These are phyloP conservation scores for Saccharum hybrid DNA, from an alignment of 202 grass and related monocot species.

Conservation along the genomic window DNA sequence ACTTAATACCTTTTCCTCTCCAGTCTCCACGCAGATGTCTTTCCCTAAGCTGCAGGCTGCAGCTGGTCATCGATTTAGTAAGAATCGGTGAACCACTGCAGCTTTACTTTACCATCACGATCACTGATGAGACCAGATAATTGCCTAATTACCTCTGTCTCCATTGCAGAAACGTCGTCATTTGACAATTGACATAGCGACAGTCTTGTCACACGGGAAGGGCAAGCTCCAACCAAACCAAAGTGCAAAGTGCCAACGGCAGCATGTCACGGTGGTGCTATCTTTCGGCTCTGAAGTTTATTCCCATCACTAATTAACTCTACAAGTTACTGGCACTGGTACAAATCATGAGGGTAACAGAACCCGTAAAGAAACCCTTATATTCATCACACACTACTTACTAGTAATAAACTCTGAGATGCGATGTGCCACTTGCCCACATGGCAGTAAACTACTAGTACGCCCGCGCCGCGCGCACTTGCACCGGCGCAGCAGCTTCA, in stretches of 20 bases:
- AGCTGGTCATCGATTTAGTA: too few relatives aligned
- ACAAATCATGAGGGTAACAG: background rate
- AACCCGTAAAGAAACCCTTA: background rate
- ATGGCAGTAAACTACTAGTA: slow-evolving; percentile 5
- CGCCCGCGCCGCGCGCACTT: background rate
- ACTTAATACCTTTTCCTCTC: too few relatives aligned
- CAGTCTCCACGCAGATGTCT: too few relatives aligned
- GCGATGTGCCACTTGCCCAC: slow-evolving; percentile 6
- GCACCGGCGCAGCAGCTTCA: background rate
- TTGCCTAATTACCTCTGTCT: background rate
- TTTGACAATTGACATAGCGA: too few relatives aligned
- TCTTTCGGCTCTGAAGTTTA: background rate
- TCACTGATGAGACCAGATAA: too few relatives aligned
- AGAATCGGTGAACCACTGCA: too few relatives aligned
- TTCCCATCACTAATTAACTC: background rate
- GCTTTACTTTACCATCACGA: too few relatives aligned
- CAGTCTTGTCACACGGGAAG: background rate
- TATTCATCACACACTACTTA: too few relatives aligned
- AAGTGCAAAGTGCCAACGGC: too few relatives aligned
- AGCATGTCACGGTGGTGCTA: background rate
- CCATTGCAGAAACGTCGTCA: too few relatives aligned
- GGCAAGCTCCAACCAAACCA: too few relatives aligned
- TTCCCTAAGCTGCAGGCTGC: too few relatives aligned
- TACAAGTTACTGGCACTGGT: background rate
- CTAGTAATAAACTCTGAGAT: background rate